phyloP scores from a whole-genome alignment of 2,329 filamentous ascomycete species.

The Leptoxyphium fumago region DNA sequence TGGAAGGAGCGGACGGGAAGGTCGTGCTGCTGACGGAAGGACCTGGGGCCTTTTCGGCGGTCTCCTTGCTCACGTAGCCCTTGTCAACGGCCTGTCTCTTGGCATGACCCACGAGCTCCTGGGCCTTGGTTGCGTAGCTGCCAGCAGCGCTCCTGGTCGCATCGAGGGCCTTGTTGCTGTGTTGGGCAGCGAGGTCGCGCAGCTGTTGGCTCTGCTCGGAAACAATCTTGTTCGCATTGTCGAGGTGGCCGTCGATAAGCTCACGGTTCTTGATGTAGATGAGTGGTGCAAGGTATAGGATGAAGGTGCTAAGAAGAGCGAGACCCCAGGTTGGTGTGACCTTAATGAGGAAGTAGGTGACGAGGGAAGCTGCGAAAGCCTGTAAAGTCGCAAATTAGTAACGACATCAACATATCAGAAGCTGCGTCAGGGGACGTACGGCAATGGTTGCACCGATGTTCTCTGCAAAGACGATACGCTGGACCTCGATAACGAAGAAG shows the following conservation, averaged over 20 bases:
- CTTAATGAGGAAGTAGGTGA: slow-evolving; percentile 51
- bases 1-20: slow-evolving; percentile 10
- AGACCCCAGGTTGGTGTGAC: slow-evolving; percentile 52
- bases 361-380: slow-evolving; percentile 44
- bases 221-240: slow-evolving; percentile 38
- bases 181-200: slow-evolving; percentile 44
- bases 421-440: slow-evolving; percentile 27
- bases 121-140: slow-evolving; percentile 46
- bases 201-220: slow-evolving; percentile 45
- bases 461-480: slow-evolving; percentile 51
- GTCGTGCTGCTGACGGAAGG: slow-evolving; percentile 5
- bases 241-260: slow-evolving; percentile 45
- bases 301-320: slow-evolving; percentile 39
- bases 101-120: slow-evolving; percentile 35
- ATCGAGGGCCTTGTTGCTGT: slow-evolving; percentile 42
- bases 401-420: not conserved
- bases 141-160: slow-evolving; percentile 44
- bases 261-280: slow-evolving; percentile 52
- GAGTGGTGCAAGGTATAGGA: slow-evolving; percentile 45
- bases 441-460: slow-evolving; percentile 46
- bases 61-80: slow-evolving; percentile 20
- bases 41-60: slow-evolving; percentile 11
- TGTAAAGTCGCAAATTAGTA: slow-evolving; percentile 18
- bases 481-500: slow-evolving; percentile 55
- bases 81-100: slow-evolving; percentile 22